A percentile compares a stretch with the other conserved stretches of the same genome.
Evolutionary conservation across 192 early-diverging fungal species (phyloP).

Genomic region (Chytriomyces hyalinus): DNA sequence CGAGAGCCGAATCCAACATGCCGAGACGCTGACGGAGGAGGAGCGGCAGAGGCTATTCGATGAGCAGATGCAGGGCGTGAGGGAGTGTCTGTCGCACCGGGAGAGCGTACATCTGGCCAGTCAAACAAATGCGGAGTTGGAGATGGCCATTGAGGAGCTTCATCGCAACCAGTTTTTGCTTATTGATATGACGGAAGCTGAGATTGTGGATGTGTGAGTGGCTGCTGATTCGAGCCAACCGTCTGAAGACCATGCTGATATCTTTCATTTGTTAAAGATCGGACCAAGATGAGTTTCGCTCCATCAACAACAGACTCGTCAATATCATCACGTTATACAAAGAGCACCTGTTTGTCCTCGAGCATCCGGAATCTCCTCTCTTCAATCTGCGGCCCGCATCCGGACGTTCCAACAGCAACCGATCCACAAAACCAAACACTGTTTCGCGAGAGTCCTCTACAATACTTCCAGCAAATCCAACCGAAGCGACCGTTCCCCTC

Average conservation of each 20-base stretch:
- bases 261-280: slow-evolving; percentile 16
- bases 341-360: slow-evolving; percentile 40
- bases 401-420: too few species aligned
- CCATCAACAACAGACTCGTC: slow-evolving; percentile 45
- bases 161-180: slow-evolving; percentile 56
- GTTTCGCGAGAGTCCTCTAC: neutral
- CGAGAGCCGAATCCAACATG: slow-evolving; percentile 45
- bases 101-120: slow-evolving; percentile 48
- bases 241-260: neutral
- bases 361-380: slow-evolving; percentile 7
- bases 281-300: slow-evolving; percentile 53
- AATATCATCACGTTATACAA: slow-evolving; percentile 62
- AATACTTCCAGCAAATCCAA: neutral
- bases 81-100: slow-evolving; percentile 44
- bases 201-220: slow-evolving; percentile 52
- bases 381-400: neutral
- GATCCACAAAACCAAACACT: too few species aligned
- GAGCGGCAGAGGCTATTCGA: slow-evolving; percentile 54
- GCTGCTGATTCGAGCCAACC: neutral
- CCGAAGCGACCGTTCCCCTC: neutral
- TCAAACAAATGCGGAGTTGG: slow-evolving; percentile 41
- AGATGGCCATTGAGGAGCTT: slow-evolving; percentile 47
- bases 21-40: slow-evolving; percentile 54
- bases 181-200: slow-evolving; percentile 55
- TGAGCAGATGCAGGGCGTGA: slow-evolving; percentile 45